Conservation (phyloP, 495 filamentous ascomycete species). For the Xylaria castorea region DNA sequence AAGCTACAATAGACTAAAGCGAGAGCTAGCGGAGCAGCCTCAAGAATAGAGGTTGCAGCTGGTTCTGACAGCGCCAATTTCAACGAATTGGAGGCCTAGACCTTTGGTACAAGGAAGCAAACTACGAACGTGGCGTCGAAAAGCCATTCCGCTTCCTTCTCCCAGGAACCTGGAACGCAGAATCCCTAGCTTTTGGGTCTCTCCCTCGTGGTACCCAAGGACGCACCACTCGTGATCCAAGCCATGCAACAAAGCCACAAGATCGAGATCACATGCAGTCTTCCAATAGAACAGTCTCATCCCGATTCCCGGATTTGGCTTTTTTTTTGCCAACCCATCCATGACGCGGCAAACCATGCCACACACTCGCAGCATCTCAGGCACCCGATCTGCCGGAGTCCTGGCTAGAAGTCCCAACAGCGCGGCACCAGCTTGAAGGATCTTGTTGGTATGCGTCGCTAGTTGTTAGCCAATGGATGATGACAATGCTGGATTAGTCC, state of each 20-base stretch:
- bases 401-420: constrained; percentile 7
- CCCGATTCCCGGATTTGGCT: background rate
- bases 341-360: constrained; percentile 10
- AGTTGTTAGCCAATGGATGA: constrained; percentile 7
- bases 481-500: background rate
- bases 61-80: background rate
- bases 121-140: background rate
- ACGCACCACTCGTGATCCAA: background rate
- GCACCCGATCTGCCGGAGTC: constrained; percentile 13
- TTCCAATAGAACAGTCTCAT: constrained; percentile 12
- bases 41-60: constrained; percentile 5
- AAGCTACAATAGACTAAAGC: constrained; percentile 1
- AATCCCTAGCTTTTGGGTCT: constrained; percentile 1
- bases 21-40: background rate
- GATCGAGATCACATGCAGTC: constrained; percentile 20
- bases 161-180: constrained; percentile 24
- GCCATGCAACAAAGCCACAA: constrained; percentile 19
- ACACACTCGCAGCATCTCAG: constrained; percentile 16
- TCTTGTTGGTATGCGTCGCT: background rate
- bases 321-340: background rate
- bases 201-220: constrained; percentile 12
- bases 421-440: constrained; percentile 19
- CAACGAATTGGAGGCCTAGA: constrained; percentile 1
- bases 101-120: background rate
- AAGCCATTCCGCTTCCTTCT: background rate